A percentile compares a stretch with the other conserved stretches of the same genome.
Evolutionary conservation across 2,329 filamentous ascomycete genomes (phyloP).

Genomic region (Pseudonectria buxi): DNA sequence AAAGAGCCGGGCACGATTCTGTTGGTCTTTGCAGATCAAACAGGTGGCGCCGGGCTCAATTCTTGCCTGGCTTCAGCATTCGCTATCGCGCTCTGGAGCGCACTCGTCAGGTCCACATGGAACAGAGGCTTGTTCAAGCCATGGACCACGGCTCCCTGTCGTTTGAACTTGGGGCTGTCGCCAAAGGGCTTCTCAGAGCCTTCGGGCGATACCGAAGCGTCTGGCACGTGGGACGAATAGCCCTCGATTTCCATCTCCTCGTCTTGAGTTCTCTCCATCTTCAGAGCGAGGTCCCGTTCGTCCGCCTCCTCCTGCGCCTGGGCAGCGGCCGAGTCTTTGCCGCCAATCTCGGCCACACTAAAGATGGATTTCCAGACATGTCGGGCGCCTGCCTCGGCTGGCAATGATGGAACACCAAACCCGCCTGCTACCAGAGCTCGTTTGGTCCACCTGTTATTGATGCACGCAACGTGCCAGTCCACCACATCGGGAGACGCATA

Average conservation of each 20-base stretch:
- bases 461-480: constrained; percentile 93
- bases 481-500: constrained; percentile 76
- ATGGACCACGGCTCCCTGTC: constrained; percentile 62
- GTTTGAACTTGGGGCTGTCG: constrained; percentile 23
- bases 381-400: constrained; percentile 35
- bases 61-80: constrained; percentile 59
- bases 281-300: constrained; percentile 26
- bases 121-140: constrained; percentile 88
- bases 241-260: constrained; percentile 29
- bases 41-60: constrained; percentile 8
- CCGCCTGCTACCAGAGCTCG: constrained; percentile 79
- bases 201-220: constrained; percentile 13
- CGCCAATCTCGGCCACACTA: constrained; percentile 80
- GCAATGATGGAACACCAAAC: constrained; percentile 71
- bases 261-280: constrained; percentile 14
- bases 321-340: constrained; percentile 61
- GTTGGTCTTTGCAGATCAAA: background rate
- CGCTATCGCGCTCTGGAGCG: constrained; percentile 77
- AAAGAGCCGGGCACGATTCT: too few species aligned
- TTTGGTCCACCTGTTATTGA: constrained; percentile 89
- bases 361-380: constrained; percentile 91
- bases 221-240: constrained; percentile 4
- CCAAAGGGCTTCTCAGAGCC: constrained; percentile 32
- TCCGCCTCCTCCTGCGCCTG: constrained; percentile 59
- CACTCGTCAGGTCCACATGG: constrained; percentile 86